These are phyloP conservation scores for Cladophialophora yegresii DNA, from an alignment of 2,329 filamentous ascomycete genomes.

Conservation along the genomic window DNA sequence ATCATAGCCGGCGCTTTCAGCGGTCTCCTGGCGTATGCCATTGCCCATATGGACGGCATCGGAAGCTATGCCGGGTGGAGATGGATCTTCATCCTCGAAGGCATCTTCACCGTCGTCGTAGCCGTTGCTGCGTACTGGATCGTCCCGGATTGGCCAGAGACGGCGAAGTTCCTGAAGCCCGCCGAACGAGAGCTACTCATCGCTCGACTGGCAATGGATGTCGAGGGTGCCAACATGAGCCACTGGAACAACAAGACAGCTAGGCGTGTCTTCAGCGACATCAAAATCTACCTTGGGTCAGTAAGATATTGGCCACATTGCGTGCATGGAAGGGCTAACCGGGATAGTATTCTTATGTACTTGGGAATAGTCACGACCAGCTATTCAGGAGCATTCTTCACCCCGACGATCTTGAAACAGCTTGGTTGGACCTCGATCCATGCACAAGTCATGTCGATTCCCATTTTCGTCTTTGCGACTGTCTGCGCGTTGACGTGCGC, in stretches of 20 bases:
- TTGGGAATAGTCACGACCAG: constrained; percentile 42
- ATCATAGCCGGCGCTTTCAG: constrained; percentile 47
- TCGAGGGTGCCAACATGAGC: constrained; percentile 38
- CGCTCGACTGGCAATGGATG: constrained; percentile 40
- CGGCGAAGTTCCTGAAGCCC: constrained; percentile 39
- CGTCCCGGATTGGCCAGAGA: constrained; percentile 42
- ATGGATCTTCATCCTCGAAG: constrained; percentile 45
- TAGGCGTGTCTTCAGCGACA: constrained; percentile 40
- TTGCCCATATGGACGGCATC: constrained; percentile 54
- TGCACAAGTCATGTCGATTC: constrained; percentile 44
- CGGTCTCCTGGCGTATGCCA: constrained; percentile 55
- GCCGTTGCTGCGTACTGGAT: constrained; percentile 38
- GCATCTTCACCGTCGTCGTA: constrained; percentile 39
- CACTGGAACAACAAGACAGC: constrained; percentile 39
- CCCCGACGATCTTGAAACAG: constrained; percentile 42
- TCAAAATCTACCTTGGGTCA: constrained; percentile 41
- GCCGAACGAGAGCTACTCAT: constrained; percentile 41
- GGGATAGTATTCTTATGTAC: constrained; percentile 38
- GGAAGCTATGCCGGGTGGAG: constrained; percentile 40
- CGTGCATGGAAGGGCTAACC: constrained; percentile 19
- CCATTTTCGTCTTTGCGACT: constrained; percentile 41
- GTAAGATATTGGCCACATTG: constrained; percentile 1
- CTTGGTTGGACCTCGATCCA: constrained; percentile 40
- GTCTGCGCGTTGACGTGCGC: constrained; percentile 39
- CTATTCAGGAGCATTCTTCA: constrained; percentile 42